These are phyloP conservation scores for Lentinula novae-zelandiae DNA, from an alignment of 1,284 basidiomycete genomes.

Conservation along the genomic window DNA sequence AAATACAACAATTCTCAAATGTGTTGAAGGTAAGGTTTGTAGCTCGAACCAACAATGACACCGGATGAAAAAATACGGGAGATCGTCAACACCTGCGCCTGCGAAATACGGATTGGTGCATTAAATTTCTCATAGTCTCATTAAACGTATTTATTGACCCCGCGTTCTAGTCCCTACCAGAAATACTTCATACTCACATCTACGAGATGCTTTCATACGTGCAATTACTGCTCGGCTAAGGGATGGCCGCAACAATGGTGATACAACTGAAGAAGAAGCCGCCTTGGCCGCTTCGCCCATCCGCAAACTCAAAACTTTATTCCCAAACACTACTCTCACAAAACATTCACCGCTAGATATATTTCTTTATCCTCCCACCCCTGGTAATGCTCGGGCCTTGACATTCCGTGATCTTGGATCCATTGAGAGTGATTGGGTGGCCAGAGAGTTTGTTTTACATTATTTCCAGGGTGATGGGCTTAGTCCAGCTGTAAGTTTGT, in stretches of 20 bases:
- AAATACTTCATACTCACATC: constrained; percentile 75
- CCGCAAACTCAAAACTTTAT: constrained; percentile 70
- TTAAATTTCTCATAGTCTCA: background rate
- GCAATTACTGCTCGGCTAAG: constrained; percentile 67
- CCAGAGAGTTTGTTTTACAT: constrained; percentile 65
- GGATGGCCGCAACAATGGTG: constrained; percentile 46
- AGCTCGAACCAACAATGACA: constrained; percentile 31
- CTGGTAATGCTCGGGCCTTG: constrained; percentile 46
- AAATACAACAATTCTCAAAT: background rate
- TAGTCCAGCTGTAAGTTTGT: constrained; percentile 61
- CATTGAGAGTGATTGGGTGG: constrained; percentile 70
- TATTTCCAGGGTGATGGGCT: constrained; percentile 71
- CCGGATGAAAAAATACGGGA: constrained; percentile 69
- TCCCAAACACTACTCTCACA: constrained; percentile 62
- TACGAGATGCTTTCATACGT: constrained; percentile 84
- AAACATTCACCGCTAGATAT: constrained; percentile 71
- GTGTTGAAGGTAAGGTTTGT: background rate
- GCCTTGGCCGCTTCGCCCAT: constrained; percentile 56
- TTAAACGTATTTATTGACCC: background rate
- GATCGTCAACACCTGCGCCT: constrained; percentile 64
- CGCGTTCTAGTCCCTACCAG: constrained; percentile 68
- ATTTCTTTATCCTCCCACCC: constrained; percentile 54
- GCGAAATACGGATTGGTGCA: constrained; percentile 72
- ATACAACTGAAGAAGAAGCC: constrained; percentile 56
- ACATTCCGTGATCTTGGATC: constrained; percentile 71